Base-by-base conservation (phyloP, 345 rosid species). In the Diplotaxis tenuifolia region DNA sequence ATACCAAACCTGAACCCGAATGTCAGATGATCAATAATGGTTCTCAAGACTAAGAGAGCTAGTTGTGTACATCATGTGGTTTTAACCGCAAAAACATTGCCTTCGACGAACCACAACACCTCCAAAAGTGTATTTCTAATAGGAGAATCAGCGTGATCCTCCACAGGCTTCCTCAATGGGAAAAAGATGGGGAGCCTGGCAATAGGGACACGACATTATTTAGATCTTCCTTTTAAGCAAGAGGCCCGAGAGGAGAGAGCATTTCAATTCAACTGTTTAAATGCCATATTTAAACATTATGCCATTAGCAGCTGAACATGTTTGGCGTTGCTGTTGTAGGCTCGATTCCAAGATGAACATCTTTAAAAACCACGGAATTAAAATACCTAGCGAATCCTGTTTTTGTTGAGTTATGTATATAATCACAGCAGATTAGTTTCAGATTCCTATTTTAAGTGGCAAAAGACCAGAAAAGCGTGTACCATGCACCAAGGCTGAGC, bases 371-470 rank as follows among this genome's bases (percentile, higher is more conserved):
- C 15, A 60, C 80, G 1, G 99, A 88, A 79, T 96, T 92, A 70
- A 96, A 96, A 60, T 92, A 90, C 59, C 99, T 97, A 81, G 96
- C 98, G 75, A 96, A 92, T 70, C 98, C 99, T 95, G 71, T 67
- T 40, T 63, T 59, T 15, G 34, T 27, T 15, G 53, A n/a, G 67
- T 60, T 49, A 57, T 57, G 49, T 20, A 62, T 27, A 49, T 22
- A 40, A 31, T 55, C 20, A 9, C 70, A 63, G 9, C 15, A 62
- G 45, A 73, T 32, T 31, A 78, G 74, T 61, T 27, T 66, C 16
- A 9, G 15, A n/a, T 53, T 64, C 38, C 23, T 28, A 16, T 4
- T 40, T 28, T 7, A 9, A 45, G 14, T 36, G 59, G 40, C 4
- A 34, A 61, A 27, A 18, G 15, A 53, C 64, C 29, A 70, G 16